Evolutionary conservation across 805 yeast species (phyloP).

Genomic region (Ogataea minuta): DNA sequence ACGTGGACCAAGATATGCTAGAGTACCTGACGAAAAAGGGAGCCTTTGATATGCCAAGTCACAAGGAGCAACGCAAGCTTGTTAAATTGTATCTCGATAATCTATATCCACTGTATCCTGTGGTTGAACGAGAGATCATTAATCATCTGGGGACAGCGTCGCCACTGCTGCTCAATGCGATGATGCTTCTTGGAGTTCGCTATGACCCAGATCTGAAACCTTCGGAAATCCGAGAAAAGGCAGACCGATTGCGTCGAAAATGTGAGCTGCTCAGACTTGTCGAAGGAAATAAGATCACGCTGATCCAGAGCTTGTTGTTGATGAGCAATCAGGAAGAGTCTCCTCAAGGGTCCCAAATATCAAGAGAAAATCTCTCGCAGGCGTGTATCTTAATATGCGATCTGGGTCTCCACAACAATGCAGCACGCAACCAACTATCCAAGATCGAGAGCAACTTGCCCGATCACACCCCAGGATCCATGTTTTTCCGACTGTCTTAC

Average conservation of each 20-base stretch:
- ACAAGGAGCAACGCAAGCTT: slow-evolving; percentile 22
- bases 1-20: slow-evolving; percentile 25
- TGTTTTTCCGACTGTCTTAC: slow-evolving; percentile 21
- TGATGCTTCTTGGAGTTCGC: slow-evolving; percentile 27
- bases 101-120: slow-evolving; percentile 31
- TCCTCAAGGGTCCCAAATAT: slow-evolving; percentile 27
- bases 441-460: slow-evolving; percentile 1
- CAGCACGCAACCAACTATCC: slow-evolving; percentile 24
- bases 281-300: slow-evolving; percentile 29
- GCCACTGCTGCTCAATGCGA: slow-evolving; percentile 30
- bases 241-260: slow-evolving; percentile 25
- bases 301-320: slow-evolving; percentile 29
- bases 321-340: slow-evolving; percentile 33
- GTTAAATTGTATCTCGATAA: slow-evolving; percentile 25
- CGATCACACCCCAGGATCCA: slow-evolving; percentile 8
- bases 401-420: slow-evolving; percentile 30
- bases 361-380: slow-evolving; percentile 27
- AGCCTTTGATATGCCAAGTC: slow-evolving; percentile 27
- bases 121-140: slow-evolving; percentile 25
- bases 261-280: slow-evolving; percentile 28
- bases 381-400: slow-evolving; percentile 31
- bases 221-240: slow-evolving; percentile 20
- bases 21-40: slow-evolving; percentile 25
- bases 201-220: slow-evolving; percentile 19
- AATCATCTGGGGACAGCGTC: slow-evolving; percentile 22